A percentile compares a stretch with the other conserved stretches of the same genome.
Evolutionary conservation across 768 basidiomycete genomes (phyloP).

Genomic region (Baorangia bicolor): DNA sequence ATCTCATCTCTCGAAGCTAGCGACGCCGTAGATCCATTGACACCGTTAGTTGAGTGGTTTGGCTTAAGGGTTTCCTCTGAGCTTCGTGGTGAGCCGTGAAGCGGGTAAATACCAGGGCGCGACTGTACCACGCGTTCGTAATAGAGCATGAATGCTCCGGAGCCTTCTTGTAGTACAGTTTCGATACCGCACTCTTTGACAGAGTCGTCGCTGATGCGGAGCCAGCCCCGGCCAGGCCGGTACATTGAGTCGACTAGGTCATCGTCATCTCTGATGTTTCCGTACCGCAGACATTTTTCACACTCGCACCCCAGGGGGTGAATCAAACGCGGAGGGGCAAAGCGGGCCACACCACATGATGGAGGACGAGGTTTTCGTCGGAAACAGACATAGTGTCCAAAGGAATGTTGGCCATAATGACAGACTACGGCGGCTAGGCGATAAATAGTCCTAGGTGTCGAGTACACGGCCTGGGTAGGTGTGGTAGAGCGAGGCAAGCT

Average conservation of each 20-base stretch:
- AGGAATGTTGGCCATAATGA: constrained; percentile 90
- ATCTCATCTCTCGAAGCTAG: constrained; percentile 32
- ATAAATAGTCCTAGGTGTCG: constrained; percentile 69
- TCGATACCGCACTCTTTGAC: constrained; percentile 77
- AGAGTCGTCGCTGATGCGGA: constrained; percentile 83
- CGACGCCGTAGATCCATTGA: constrained; percentile 50
- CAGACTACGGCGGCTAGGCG: constrained; percentile 84
- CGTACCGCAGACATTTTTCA: constrained; percentile 43
- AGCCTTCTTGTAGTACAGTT: constrained; percentile 69
- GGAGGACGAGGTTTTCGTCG: constrained; percentile 72
- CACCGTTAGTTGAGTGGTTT: constrained; percentile 34
- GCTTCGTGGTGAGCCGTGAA: constrained; percentile 40
- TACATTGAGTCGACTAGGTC: constrained; percentile 33
- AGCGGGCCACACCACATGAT: constrained; percentile 38
- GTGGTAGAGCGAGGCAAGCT: constrained; percentile 48
- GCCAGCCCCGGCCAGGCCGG: constrained; percentile 68
- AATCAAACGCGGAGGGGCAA: constrained; percentile 37
- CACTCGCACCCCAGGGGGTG: constrained; percentile 49
- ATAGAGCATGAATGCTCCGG: constrained; percentile 87
- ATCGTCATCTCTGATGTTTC: constrained; percentile 60
- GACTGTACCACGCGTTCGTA: constrained; percentile 71
- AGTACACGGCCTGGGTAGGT: constrained; percentile 54
- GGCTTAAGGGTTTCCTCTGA: constrained; percentile 70
- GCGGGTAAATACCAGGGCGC: constrained; percentile 34
- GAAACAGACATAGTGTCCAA: constrained; percentile 93